Evolutionary conservation across 2,329 filamentous ascomycete genomes (phyloP).

Genomic region (Lasiodiplodia sp.): DNA sequence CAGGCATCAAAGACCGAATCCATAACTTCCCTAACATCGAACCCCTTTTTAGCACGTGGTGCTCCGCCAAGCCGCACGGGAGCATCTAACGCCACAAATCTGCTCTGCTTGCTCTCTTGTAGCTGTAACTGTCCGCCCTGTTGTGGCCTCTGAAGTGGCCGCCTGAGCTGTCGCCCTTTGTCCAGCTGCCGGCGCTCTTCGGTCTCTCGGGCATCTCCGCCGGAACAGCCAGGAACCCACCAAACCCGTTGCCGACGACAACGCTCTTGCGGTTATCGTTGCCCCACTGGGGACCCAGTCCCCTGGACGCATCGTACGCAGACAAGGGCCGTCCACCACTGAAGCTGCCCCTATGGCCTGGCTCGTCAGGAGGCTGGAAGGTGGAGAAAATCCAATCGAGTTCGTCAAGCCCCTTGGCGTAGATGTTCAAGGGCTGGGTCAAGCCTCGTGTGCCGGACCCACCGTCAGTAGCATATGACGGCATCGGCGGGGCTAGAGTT

Average conservation of each 20-base stretch:
- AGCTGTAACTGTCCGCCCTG: constrained; percentile 12
- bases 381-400: constrained; percentile 72
- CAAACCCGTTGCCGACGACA: constrained; percentile 72
- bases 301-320: constrained; percentile 54
- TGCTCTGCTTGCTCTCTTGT: constrained; percentile 26
- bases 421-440: constrained; percentile 65
- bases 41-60: background rate
- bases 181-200: constrained; percentile 42
- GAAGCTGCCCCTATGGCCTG: constrained; percentile 47
- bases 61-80: background rate
- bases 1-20: constrained; percentile 9
- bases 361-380: constrained; percentile 60
- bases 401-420: constrained; percentile 71
- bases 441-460: constrained; percentile 30
- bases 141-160: constrained; percentile 1
- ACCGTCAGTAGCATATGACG: constrained; percentile 56
- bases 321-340: constrained; percentile 53
- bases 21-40: background rate
- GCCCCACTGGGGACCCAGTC: constrained; percentile 64
- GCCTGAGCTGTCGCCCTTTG: constrained; percentile 2
- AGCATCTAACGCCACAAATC: constrained; percentile 28
- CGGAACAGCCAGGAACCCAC: constrained; percentile 71
- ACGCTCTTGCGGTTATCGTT: constrained; percentile 66
- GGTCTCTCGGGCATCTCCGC: constrained; percentile 42
- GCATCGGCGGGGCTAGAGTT: constrained; percentile 71